Evolutionary conservation across 225 moss, liverwort and hornwort genomes (phyloP), one percentile per base, ranked within the genome.

Genomic region (Sphagnum contortum): DNA sequence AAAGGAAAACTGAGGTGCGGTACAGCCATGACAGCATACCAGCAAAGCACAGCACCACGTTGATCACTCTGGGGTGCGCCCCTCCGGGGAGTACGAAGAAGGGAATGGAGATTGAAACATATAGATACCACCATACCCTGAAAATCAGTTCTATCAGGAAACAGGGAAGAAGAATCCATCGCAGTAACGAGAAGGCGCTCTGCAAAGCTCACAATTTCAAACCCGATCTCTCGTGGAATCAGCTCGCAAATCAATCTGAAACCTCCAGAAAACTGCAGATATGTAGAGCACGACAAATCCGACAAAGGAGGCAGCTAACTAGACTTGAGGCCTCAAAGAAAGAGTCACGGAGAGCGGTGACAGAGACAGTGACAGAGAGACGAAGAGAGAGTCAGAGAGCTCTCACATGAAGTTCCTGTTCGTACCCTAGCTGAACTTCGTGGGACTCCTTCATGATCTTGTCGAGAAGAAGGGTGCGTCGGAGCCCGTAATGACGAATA

Each of bases 21-120:
- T 96, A 92, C 63, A 96, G 75, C 92, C 95, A 92, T 12, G 87
- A 76, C 63, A 88, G 5, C 70, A 92, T 10, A 8, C 80, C 79
- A 48, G 64, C 78, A 1, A 75, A 45, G 60, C 87, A 96, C 6
- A 96, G 62, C 55, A 79, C 59, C 12, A 88, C 65, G 63, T 71
- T 81, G 5, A 79, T 61, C 7, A 59, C 61, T 9, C 73, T 72
- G 52, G 80, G 64, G 29, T 29, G 29, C 29, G 29, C 0, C 29
- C 44, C 70, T 57, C 68, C 52, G 48, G 90, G 70, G 58, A 81
- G 81, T 29, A 29, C 29, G 29, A 29, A 29, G 29, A 29, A 29
- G 0, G 92, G 92, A 58, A 96, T 70, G 48, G 86, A 69, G 48
- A 92, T 78, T 9, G 83, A 77, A 10, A 77, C 81, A 66, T 83